Base-by-base conservation (phyloP, 2,329 filamentous ascomycete genomes). In the Phyllosticta paracitricarpa region DNA sequence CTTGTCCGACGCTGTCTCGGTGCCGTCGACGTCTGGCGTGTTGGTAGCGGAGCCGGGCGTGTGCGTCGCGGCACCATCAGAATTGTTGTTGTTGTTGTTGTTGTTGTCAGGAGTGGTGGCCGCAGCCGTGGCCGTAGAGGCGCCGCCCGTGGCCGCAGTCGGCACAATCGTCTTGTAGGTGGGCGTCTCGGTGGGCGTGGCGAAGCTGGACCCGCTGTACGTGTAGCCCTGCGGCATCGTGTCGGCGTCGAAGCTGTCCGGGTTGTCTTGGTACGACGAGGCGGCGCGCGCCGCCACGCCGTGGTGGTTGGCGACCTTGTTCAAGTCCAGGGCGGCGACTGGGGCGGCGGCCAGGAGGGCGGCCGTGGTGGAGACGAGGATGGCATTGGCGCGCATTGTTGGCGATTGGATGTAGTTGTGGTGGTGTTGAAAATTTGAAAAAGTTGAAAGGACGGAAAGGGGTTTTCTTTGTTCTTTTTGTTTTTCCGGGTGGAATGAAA, bases 321-420 rank as follows among this genome's bases (percentile, higher is more conserved):
- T n/a, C 14, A n/a, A 48, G 40, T 48, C 40, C 14, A 63, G 63
- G 63, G 54, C 51, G 63, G 62, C 57, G 19, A n/a, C 17, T 1
- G 40, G 40, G 64, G 63, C 63, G 61, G 48, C 62, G 61, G 51
- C 61, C 51, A 59, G 24, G n/a, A 64, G 22, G 55, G 62, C 58
- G 54, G 52, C 58, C 55, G 59, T n/a, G 57, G 58, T 22, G 61
- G 58, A 54, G 33, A 62, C 14, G 61, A 59, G 40, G 57, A 62
- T n/a, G 57, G 61, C 17, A 28, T 53, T 54, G 58, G 58, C 55
- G 56, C 63, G 63, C 63, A 64, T 64, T 24, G 24, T 63, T 33
- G 35, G 25, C 51, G 40, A 14, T 35, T 53, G 51, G 30, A 51
- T 35, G 19, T 28, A 40, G 30, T 6, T 25, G 12, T 52, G 48